These are phyloP conservation scores for Gossypium turneri DNA, from an alignment of 345 rosid genomes.

Conservation along the genomic window DNA sequence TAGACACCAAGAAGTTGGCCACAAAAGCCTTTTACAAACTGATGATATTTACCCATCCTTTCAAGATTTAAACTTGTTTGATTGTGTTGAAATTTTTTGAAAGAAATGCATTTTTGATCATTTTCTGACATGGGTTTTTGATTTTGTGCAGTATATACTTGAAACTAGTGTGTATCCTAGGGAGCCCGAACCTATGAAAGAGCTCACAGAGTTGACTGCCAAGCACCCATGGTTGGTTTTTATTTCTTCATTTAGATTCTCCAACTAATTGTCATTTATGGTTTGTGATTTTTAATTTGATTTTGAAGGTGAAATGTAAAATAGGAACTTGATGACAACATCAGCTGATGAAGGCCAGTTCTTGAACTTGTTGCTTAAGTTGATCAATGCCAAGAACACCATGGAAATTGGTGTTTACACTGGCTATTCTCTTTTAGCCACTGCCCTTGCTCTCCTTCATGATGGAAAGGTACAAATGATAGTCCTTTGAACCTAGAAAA, in stretches of 20 bases:
- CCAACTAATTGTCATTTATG: too few relatives aligned
- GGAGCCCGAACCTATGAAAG: slow-evolving; percentile 95
- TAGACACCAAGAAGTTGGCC: slow-evolving; percentile 91
- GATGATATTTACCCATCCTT: slow-evolving; percentile 61
- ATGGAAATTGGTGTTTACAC: slow-evolving; percentile 99
- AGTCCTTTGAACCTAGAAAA: too few relatives aligned
- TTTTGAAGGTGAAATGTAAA: not conserved
- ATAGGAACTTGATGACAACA: slow-evolving; percentile 94
- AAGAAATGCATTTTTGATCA: not conserved
- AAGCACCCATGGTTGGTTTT: slow-evolving; percentile 84
- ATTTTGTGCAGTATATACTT: slow-evolving; percentile 59
- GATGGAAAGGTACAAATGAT: slow-evolving; percentile 56
- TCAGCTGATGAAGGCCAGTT: slow-evolving; percentile 98
- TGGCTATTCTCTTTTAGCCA: slow-evolving; percentile 92
- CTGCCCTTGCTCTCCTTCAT: slow-evolving; percentile 94
- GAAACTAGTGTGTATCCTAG: slow-evolving; percentile 98
- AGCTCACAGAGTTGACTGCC: slow-evolving; percentile 88
- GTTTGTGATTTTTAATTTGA: not conserved
- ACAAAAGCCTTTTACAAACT: slow-evolving; percentile 88
- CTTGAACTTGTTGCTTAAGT: slow-evolving; percentile 79
- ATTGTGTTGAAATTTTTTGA: not conserved
- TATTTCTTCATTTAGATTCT: not conserved
- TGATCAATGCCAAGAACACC: slow-evolving; percentile 95
- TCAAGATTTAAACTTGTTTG: not conserved
- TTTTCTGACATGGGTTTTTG: not conserved